These are phyloP conservation scores for Andalucia godoyi DNA, from an alignment of 78 protist species.

Conservation along the genomic window DNA sequence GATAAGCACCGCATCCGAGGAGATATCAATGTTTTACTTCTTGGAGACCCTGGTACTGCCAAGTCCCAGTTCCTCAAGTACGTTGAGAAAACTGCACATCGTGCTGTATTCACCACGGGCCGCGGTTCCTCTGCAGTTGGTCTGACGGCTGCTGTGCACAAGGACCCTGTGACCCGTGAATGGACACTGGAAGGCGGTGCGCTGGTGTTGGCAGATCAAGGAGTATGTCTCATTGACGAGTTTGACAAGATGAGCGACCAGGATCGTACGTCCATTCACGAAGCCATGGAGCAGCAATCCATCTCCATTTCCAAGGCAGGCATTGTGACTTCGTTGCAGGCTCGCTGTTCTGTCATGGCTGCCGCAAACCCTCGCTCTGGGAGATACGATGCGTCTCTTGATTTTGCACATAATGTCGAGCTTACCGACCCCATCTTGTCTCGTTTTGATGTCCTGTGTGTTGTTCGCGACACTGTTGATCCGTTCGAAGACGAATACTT, in stretches of 20 bases:
- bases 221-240: slow-evolving; percentile 98
- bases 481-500: slow-evolving; percentile 63
- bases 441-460: slow-evolving; percentile 77
- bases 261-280: slow-evolving; percentile 96
- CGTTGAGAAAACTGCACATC: slow-evolving; percentile 86
- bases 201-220: slow-evolving; percentile 96
- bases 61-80: slow-evolving; percentile 95
- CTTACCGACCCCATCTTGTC: slow-evolving; percentile 96
- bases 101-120: slow-evolving; percentile 98
- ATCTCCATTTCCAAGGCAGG: slow-evolving; percentile 98
- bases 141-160: slow-evolving; percentile 94
- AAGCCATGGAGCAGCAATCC: slow-evolving; percentile 99
- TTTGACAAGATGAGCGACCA: slow-evolving; percentile 98
- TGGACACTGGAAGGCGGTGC: slow-evolving; percentile 99
- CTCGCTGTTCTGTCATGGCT: slow-evolving; percentile 96
- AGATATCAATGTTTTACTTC: slow-evolving; percentile 96
- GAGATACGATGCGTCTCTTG: slow-evolving; percentile 64
- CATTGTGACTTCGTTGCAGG: slow-evolving; percentile 89
- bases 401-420: slow-evolving; percentile 83
- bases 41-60: slow-evolving; percentile 99
- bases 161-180: slow-evolving; percentile 92
- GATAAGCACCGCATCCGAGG: slow-evolving; percentile 87
- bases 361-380: slow-evolving; percentile 97
- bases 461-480: slow-evolving; percentile 39
- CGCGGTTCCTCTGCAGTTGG: slow-evolving; percentile 97